These are phyloP conservation scores for Tremellales sp. DNA, from an alignment of 1,284 basidiomycete genomes.

Conservation along the genomic window DNA sequence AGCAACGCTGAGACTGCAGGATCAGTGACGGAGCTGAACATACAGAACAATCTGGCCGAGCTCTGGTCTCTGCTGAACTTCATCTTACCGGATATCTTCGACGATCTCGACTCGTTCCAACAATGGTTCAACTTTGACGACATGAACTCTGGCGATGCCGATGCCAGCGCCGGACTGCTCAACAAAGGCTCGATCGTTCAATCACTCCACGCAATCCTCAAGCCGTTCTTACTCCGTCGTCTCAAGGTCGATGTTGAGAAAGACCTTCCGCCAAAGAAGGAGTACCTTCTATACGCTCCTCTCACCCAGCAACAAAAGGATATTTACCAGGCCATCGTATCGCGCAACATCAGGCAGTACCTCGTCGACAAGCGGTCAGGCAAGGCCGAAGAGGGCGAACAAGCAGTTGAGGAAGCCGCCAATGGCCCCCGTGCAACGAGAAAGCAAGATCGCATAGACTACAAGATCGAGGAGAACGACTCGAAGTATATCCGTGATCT, in stretches of 20 bases:
- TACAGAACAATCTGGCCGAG: slow-evolving; percentile 88
- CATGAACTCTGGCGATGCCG: slow-evolving; percentile 23
- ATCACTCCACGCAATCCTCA: slow-evolving; percentile 83
- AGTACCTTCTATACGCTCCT: slow-evolving; percentile 90
- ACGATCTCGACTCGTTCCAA: slow-evolving; percentile 83
- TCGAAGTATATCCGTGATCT: slow-evolving; percentile 65
- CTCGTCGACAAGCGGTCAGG: slow-evolving; percentile 55
- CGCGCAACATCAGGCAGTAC: slow-evolving; percentile 62
- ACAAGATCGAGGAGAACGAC: slow-evolving; percentile 60
- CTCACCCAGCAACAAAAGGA: slow-evolving; percentile 75
- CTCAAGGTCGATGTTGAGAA: slow-evolving; percentile 88
- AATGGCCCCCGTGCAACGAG: slow-evolving; percentile 24
- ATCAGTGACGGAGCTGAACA: slow-evolving; percentile 1
- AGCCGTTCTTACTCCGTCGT: slow-evolving; percentile 89
- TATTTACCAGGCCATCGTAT: slow-evolving; percentile 74
- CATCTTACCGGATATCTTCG: slow-evolving; percentile 86
- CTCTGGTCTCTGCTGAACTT: slow-evolving; percentile 95
- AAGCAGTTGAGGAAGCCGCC: slow-evolving; percentile 19
- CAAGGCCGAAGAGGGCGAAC: slow-evolving; percentile 32
- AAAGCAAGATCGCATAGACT: slow-evolving; percentile 46
- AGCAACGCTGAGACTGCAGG: neutral
- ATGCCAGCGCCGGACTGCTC: slow-evolving; percentile 53
- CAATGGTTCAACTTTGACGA: slow-evolving; percentile 64
- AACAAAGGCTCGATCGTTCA: slow-evolving; percentile 61
- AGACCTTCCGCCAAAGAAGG: slow-evolving; percentile 76